Base-by-base conservation (phyloP, 208 protist genomes). In the Leishmania gerbilli region DNA sequence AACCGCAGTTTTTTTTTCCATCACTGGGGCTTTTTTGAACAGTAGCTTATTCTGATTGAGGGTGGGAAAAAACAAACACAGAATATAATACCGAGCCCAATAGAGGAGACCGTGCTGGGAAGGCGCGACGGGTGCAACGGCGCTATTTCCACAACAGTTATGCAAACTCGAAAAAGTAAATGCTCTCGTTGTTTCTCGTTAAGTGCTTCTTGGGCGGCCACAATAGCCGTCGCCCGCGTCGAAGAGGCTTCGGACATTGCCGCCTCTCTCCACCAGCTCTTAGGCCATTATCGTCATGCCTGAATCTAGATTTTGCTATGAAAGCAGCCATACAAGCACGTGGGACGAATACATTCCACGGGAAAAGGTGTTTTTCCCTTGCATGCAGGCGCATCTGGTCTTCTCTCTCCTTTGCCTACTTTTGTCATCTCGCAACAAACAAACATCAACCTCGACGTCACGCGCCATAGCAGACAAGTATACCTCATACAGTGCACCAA, bases 401-500 rank as follows among this genome's bases (percentile, higher is more conserved):
- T 82, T 86, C 47, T 55, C 27, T 76, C 67, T 49, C 67, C 67
- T 47, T 71, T 17, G n/a, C 40, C 40, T 42, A 19, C 37, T 49
- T 34, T 49, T n/a, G 45, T 72, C 45, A n/a, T 71, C 17, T 47
- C 62, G 19, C 31, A 68, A 45, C 24, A 0, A 51, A 47, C 42
- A 34, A 72, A 72, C 7, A 72, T 31, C 42, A 31, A 53, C 24
- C 11, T 53, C 27, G 68, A 72, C 68, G 42, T 72, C 42, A 53
- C 19, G 19, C 31, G 24, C 27, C 68, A 51, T 53, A 77, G 51
- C 55, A 67, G 56, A 67, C 55, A 40, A 77, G 74, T 68, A 42
- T 77, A 77, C 55, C 56, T 31, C 56, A 67, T 67, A 77, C 74
- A 77, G 74, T 77, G 1, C 4, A 53, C 40, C 74, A 21, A 77